These are phyloP conservation scores for Cadophora luteo-olivacea DNA, from an alignment of 2,329 filamentous ascomycete species.

Conservation along the genomic window DNA sequence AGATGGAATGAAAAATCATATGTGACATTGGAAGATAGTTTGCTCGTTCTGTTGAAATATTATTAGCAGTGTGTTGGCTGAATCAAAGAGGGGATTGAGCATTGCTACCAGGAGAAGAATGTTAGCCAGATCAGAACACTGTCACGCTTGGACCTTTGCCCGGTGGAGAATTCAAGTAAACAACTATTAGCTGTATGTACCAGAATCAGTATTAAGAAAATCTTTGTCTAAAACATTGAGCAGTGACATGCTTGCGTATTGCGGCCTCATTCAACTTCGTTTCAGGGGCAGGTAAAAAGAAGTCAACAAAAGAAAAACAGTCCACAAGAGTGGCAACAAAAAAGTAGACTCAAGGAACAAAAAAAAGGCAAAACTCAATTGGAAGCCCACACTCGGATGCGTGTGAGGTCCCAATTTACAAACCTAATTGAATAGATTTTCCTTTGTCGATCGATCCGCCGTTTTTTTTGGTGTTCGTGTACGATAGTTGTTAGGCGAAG, in stretches of 20 bases:
- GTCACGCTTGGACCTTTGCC: neutral
- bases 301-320: too few relatives aligned
- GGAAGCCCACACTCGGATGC: slow-evolving; percentile 9
- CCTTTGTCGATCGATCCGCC: neutral
- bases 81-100: neutral
- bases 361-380: neutral
- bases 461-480: neutral
- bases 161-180: neutral
- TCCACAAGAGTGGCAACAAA: too few relatives aligned
- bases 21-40: neutral
- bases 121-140: neutral
- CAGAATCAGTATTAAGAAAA: too few relatives aligned
- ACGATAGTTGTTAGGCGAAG: neutral
- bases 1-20: neutral
- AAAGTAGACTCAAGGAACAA: too few relatives aligned
- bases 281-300: too few relatives aligned
- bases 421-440: slow-evolving; percentile 3
- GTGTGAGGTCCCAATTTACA: slow-evolving; percentile 9
- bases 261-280: neutral
- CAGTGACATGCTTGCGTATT: neutral
- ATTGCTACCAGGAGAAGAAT: neutral
- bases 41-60: neutral
- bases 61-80: neutral
- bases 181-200: neutral
- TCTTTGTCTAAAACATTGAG: too few relatives aligned